A percentile compares a stretch with the other conserved stretches of the same genome.
These are phyloP conservation scores for Macaranga tanarius DNA, from an alignment of 441 rosid genomes.

Conservation along the genomic window DNA sequence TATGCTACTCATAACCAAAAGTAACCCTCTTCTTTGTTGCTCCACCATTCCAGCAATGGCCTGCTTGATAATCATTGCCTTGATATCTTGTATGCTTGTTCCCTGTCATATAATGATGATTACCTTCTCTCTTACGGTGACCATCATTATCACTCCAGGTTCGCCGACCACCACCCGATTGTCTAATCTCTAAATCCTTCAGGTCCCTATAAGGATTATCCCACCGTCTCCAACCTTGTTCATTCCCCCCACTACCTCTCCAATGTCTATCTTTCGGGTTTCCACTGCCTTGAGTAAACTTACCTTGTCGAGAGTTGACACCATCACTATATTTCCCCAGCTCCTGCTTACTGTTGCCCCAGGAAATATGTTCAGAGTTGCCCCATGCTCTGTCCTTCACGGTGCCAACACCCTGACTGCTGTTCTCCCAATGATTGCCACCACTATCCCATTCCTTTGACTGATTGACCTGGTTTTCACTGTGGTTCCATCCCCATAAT, in stretches of 20 bases:
- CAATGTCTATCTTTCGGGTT: slow-evolving; percentile 19
- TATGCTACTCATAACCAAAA: slow-evolving; percentile 34
- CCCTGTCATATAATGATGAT: slow-evolving; percentile 27
- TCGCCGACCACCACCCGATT: slow-evolving; percentile 34
- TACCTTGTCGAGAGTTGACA: slow-evolving; percentile 2
- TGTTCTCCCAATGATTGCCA: slow-evolving; percentile 27
- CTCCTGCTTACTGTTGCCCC: slow-evolving; percentile 22
- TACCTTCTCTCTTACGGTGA: slow-evolving; percentile 44
- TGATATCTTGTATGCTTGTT: slow-evolving; percentile 43
- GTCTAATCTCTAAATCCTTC: slow-evolving; percentile 30
- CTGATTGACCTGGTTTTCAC: slow-evolving; percentile 7
- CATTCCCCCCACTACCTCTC: slow-evolving; percentile 19
- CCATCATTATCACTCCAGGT: slow-evolving; percentile 25
- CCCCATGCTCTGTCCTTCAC: slow-evolving; percentile 32
- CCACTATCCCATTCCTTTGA: slow-evolving; percentile 23
- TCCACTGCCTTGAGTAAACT: slow-evolving; percentile 13
- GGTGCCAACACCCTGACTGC: slow-evolving; percentile 21
- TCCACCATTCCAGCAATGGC: slow-evolving; percentile 28
- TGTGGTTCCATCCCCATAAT: slow-evolving; percentile 28
- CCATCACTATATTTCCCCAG: background rate
- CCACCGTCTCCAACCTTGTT: slow-evolving; percentile 21
- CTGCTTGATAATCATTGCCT: slow-evolving; percentile 32
- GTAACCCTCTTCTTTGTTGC: slow-evolving; percentile 42
- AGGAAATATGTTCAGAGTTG: slow-evolving; percentile 22
- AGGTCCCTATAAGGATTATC: slow-evolving; percentile 20